These are phyloP conservation scores for Xylariaceae sp. DNA, from an alignment of 2,329 filamentous ascomycete species.

Conservation along the genomic window DNA sequence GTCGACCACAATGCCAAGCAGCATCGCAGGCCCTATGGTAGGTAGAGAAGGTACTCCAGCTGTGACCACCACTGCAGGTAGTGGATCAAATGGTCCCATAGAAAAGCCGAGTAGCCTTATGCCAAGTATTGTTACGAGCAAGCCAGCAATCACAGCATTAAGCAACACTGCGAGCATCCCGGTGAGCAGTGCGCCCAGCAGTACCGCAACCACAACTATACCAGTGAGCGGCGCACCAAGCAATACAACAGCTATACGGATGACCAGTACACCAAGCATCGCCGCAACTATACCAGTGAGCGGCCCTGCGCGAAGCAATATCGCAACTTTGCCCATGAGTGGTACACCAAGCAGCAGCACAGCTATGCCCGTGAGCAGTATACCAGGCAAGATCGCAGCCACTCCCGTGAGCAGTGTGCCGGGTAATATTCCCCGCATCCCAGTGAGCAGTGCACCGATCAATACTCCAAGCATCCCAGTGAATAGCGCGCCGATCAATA, in stretches of 20 bases:
- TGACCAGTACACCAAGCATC: background rate
- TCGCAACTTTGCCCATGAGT: background rate
- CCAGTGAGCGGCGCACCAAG: background rate
- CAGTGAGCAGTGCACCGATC: background rate
- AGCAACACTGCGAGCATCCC: background rate
- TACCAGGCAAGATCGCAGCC: background rate
- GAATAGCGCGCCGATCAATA: background rate
- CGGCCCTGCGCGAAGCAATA: background rate
- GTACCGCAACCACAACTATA: background rate
- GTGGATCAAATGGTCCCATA: background rate
- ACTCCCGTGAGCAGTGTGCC: too few relatives aligned
- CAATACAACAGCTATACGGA: background rate
- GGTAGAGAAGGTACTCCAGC: background rate
- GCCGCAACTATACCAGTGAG: background rate
- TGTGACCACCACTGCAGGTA: background rate
- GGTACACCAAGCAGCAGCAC: background rate
- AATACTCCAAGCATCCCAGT: background rate
- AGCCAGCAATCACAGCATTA: background rate
- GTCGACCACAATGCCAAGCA: background rate
- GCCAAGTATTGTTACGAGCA: background rate
- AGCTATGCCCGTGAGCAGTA: background rate
- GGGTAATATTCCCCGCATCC: background rate
- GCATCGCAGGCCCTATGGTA: background rate
- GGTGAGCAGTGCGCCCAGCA: background rate
- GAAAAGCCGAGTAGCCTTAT: background rate